Conservation (phyloP, 345 rosid genomes). For the Litchi chinensis region DNA sequence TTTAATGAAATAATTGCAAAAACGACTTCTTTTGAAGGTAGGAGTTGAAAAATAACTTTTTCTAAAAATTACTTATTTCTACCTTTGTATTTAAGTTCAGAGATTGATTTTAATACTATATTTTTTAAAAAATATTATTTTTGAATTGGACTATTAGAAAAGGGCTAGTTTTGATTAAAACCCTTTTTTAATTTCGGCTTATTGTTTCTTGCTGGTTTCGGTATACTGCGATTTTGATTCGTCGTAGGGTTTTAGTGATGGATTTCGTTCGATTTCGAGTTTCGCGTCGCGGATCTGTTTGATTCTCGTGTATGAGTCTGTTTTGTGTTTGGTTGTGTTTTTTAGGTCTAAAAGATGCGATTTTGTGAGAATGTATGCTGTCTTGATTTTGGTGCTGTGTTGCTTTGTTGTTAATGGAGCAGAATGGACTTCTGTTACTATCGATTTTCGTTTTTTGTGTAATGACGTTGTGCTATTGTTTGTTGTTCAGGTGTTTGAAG, state of each 20-base stretch:
- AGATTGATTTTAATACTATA: no score
- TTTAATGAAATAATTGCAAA: no score
- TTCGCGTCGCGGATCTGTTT: constrained; percentile 57
- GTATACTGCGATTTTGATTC: constrained; percentile 35
- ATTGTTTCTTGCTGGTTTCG: no score
- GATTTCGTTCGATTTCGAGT: constrained; percentile 33
- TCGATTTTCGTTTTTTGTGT: background rate
- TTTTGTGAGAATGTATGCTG: constrained; percentile 14
- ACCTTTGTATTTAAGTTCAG: no score
- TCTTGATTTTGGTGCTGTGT: constrained; percentile 10
- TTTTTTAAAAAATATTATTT: no score
- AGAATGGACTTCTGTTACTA: no score
- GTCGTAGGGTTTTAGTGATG: constrained; percentile 39
- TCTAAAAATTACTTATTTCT: no score
- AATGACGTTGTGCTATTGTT: constrained; percentile 14
- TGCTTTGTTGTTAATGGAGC: no score
- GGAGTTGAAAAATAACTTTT: no score
- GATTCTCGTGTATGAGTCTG: constrained; percentile 22
- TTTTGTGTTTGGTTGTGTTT: constrained; percentile 21
- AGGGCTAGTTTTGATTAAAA: no score
- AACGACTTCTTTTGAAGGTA: no score
- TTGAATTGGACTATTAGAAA: no score
- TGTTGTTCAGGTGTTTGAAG: constrained; percentile 29
- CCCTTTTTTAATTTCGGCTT: background rate
- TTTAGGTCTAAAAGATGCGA: constrained; percentile 15